Evolutionary conservation across 495 filamentous ascomycete species (phyloP).

Genomic region (Xylaria nigripes): DNA sequence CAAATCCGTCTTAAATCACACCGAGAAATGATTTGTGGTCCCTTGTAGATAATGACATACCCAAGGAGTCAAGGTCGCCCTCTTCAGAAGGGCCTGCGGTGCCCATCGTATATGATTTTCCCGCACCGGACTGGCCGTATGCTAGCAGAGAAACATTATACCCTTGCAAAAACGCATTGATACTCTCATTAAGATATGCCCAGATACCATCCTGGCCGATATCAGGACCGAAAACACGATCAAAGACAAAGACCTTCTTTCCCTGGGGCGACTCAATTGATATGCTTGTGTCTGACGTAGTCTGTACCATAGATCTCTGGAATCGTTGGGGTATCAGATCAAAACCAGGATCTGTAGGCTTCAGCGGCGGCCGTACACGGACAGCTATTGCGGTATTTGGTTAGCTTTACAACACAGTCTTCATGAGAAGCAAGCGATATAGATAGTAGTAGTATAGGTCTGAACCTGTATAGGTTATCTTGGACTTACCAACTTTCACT

Average conservation of each 20-base stretch:
- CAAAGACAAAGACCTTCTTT: slow-evolving; percentile 90
- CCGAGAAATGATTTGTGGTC: no score
- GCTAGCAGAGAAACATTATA: slow-evolving; percentile 99
- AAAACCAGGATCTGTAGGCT: slow-evolving; percentile 77
- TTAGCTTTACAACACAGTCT: slow-evolving; percentile 15
- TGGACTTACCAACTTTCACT: slow-evolving; percentile 95
- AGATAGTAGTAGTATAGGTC: not conserved
- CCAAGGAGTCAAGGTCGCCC: slow-evolving; percentile 64
- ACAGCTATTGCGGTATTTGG: slow-evolving; percentile 53
- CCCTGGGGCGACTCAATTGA: slow-evolving; percentile 86
- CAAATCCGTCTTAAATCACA: not conserved
- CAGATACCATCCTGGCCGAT: slow-evolving; percentile 83
- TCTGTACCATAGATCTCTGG: slow-evolving; percentile 85
- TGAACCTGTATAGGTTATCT: not conserved
- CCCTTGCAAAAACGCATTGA: slow-evolving; percentile 83
- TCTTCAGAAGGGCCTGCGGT: slow-evolving; percentile 85
- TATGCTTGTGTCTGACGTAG: slow-evolving; percentile 73
- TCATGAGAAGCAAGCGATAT: not conserved
- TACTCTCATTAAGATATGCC: slow-evolving; percentile 89
- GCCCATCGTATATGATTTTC: slow-evolving; percentile 99
- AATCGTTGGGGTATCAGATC: slow-evolving; percentile 95
- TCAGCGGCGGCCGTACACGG: slow-evolving; percentile 84
- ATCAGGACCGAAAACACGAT: slow-evolving; percentile 83
- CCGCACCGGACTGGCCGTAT: slow-evolving; percentile 98
- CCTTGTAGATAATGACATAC: slow-evolving; percentile 36